phyloP scores from a whole-genome alignment of 768 basidiomycete species.

The Mycena maculata region DNA sequence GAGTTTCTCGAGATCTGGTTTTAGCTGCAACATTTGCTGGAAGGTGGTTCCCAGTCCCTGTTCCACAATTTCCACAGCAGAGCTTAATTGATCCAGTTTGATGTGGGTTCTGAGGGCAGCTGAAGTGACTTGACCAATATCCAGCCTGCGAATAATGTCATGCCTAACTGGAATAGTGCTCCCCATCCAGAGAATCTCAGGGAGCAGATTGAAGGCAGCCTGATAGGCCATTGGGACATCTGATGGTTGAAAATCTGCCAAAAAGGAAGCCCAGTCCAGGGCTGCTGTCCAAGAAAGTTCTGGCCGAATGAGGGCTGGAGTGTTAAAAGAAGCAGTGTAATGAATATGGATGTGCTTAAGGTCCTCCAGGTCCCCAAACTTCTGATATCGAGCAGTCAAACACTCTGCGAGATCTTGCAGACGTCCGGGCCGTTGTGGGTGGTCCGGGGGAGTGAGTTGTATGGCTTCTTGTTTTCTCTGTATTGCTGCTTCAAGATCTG shows the following conservation, averaged over 20 bases:
- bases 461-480: background rate
- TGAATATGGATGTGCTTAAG: background rate
- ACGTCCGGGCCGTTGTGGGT: background rate
- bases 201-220: background rate
- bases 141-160: background rate
- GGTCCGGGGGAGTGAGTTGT: background rate
- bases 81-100: background rate
- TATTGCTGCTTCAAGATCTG: background rate
- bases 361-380: background rate
- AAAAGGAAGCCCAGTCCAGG: slow-evolving; percentile 1
- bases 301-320: background rate
- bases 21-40: slow-evolving; percentile 5
- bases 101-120: background rate
- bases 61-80: slow-evolving; percentile 5
- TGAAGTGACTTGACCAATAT: background rate
- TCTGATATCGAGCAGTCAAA: background rate
- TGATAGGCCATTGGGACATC: background rate
- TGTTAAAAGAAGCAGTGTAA: background rate
- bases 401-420: background rate
- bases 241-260: background rate
- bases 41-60: too few relatives aligned
- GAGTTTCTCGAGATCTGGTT: background rate
- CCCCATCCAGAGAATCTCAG: too few relatives aligned
- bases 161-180: background rate
- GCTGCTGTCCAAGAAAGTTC: slow-evolving; percentile 2